Evolutionary conservation across 2,329 filamentous ascomycete species (phyloP).

Genomic region (Fonsecaea nubica): DNA sequence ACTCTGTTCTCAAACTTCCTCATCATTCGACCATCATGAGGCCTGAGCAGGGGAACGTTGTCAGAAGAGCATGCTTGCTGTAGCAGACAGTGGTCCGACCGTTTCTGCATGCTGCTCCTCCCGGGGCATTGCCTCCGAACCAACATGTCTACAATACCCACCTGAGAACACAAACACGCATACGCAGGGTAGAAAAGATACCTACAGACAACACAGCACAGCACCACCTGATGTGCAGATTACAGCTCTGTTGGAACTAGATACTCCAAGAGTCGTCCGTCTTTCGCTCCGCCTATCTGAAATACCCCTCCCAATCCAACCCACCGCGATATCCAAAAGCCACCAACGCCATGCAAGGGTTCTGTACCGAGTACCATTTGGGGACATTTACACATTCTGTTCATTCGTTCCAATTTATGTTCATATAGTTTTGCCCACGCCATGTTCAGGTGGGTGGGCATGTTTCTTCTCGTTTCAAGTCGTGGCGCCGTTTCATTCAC

Average conservation of each 20-base stretch:
- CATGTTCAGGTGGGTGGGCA: neutral
- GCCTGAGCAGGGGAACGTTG: neutral
- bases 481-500: slow-evolving; percentile 9
- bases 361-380: neutral
- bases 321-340: slow-evolving; percentile 2
- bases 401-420: slow-evolving; percentile 13
- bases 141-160: neutral
- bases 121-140: too few species aligned
- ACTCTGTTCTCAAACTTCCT: neutral
- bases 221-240: neutral
- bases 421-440: neutral
- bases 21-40: neutral
- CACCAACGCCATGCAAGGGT: slow-evolving; percentile 19
- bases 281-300: neutral
- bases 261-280: neutral
- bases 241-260: neutral
- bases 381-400: slow-evolving; percentile 17
- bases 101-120: neutral
- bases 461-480: slow-evolving; percentile 9
- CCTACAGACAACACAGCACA: neutral
- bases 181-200: neutral
- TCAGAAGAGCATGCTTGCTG: neutral
- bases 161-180: neutral
- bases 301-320: neutral
- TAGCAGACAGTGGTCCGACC: too few species aligned